phyloP scores from a whole-genome alignment of 257 asterid genomes.

The Solanum chmielewskii region DNA sequence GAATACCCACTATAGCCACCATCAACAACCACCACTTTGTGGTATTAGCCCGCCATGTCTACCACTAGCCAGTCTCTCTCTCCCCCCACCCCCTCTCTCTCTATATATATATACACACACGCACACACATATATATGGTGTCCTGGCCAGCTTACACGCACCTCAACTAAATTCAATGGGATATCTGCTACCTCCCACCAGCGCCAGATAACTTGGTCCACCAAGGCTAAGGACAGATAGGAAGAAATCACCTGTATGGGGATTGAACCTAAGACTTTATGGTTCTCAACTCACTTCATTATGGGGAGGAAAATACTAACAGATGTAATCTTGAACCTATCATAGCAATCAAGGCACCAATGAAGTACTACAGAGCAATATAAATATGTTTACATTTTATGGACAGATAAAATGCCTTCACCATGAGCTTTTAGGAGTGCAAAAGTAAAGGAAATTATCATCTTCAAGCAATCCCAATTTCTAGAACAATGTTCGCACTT shows the following conservation, averaged over 20 bases:
- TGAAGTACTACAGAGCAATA: background rate
- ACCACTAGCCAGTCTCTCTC: background rate
- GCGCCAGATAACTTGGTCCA: background rate
- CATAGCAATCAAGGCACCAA: background rate
- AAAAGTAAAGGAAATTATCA: background rate
- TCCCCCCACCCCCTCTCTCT: background rate
- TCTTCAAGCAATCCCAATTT: background rate
- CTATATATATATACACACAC: accelerated
- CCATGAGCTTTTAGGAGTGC: background rate
- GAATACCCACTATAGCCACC: background rate
- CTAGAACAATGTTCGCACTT: background rate
- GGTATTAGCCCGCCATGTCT: background rate
- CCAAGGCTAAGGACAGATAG: background rate
- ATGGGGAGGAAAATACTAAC: background rate
- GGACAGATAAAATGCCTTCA: background rate
- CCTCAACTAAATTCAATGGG: background rate
- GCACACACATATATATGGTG: background rate
- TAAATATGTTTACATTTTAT: background rate
- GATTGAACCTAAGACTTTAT: background rate
- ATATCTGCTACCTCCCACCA: background rate
- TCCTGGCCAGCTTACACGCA: background rate
- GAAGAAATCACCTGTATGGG: background rate
- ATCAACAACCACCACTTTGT: background rate
- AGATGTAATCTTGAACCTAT: background rate
- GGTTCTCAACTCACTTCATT: background rate